phyloP scores from a whole-genome alignment of 2,329 filamentous ascomycete genomes.

The Peltaster fructicola region DNA sequence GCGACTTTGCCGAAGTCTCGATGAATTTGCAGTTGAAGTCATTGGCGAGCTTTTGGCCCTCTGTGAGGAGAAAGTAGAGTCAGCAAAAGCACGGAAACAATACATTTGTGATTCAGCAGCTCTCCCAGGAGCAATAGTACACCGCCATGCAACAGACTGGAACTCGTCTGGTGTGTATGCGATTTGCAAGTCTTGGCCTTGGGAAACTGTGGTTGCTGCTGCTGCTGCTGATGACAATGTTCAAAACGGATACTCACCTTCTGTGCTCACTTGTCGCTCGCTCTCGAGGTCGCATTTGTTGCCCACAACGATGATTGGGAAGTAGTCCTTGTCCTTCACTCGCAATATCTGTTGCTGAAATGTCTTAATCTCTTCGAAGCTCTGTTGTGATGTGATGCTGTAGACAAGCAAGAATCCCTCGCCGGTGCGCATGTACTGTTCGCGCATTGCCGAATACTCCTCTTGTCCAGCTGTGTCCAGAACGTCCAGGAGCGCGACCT shows the following conservation, averaged over 20 bases:
- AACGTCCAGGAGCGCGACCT: conserved; percentile 92
- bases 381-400: conserved; percentile 93
- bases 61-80: too few species aligned
- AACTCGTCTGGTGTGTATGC: background rate
- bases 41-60: conserved; percentile 72
- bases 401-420: conserved; percentile 97
- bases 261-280: conserved; percentile 77
- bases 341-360: conserved; percentile 97
- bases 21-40: conserved; percentile 96
- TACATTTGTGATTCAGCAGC: background rate
- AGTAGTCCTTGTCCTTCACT: conserved; percentile 99
- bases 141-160: background rate
- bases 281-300: conserved; percentile 98
- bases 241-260: conserved; percentile 51
- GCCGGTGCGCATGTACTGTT: conserved; percentile 98
- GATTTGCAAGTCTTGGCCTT: too few species aligned
- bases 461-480: conserved; percentile 97
- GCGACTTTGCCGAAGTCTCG: conserved; percentile 94
- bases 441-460: conserved; percentile 97
- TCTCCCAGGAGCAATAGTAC: background rate
- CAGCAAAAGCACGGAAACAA: conserved; percentile 1
- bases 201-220: too few species aligned
- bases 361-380: conserved; percentile 94
- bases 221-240: too few species aligned
- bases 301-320: conserved; percentile 95